Evolutionary conservation across 2,329 filamentous ascomycete genomes (phyloP).

Genomic region (Xenosphaeropsis pyriputrescens): DNA sequence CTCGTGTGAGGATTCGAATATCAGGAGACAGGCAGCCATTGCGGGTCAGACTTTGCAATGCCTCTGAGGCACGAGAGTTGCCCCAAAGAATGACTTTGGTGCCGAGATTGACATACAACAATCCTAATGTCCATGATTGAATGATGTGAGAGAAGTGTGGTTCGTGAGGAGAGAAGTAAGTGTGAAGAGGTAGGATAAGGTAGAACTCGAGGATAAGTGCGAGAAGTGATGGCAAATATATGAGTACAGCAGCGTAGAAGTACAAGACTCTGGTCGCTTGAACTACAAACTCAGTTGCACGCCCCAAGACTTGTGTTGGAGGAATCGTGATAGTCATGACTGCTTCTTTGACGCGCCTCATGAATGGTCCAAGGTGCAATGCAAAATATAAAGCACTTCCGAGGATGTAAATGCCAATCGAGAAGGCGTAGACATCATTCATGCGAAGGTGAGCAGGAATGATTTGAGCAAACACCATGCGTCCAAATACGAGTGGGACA

Average conservation of each 20-base stretch:
- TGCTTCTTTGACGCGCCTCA: slow-evolving; percentile 17
- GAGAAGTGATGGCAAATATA: slow-evolving; percentile 72
- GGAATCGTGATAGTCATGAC: slow-evolving; percentile 11
- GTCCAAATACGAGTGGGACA: slow-evolving; percentile 72
- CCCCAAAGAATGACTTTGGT: slow-evolving; percentile 54
- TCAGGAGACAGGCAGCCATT: slow-evolving; percentile 71
- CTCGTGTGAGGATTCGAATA: slow-evolving; percentile 63
- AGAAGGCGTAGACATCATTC: slow-evolving; percentile 96
- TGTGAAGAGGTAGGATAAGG: slow-evolving; percentile 58
- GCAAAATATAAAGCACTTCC: slow-evolving; percentile 50
- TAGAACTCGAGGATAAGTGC: slow-evolving; percentile 79
- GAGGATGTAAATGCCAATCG: slow-evolving; percentile 72
- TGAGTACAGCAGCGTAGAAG: slow-evolving; percentile 56
- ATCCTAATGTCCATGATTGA: slow-evolving; percentile 85
- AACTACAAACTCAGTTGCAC: slow-evolving; percentile 4
- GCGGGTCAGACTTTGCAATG: slow-evolving; percentile 58
- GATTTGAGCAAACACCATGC: slow-evolving; percentile 57
- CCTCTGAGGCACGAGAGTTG: slow-evolving; percentile 56
- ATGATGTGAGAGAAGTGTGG: slow-evolving; percentile 71
- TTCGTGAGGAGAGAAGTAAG: slow-evolving; percentile 18
- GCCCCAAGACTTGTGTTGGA: slow-evolving; percentile 12
- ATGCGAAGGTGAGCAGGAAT: slow-evolving; percentile 60
- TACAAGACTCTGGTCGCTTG: slow-evolving; percentile 42
- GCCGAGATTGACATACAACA: slow-evolving; percentile 77
- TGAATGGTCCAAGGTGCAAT: slow-evolving; percentile 29